Evolutionary conservation across 805 yeast species (phyloP), one percentile per base, ranked within the genome.

Genomic region (Kurtzmaniella cleridarum): DNA sequence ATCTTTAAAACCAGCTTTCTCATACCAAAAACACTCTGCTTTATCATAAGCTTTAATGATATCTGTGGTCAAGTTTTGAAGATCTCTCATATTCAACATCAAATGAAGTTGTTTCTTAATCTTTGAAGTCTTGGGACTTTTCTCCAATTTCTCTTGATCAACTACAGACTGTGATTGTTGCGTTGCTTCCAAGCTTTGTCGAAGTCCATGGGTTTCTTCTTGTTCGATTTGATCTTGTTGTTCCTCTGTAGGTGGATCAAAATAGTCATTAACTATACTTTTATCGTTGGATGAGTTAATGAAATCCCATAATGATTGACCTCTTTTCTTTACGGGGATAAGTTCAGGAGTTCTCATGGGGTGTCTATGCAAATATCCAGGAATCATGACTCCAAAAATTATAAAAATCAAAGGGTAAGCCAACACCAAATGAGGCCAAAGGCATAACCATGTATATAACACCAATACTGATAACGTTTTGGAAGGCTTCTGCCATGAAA

Each of bases 401-500:
- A 85, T 34, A 35, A 66, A 69, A 2, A 82, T 43, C 28, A 82
- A 48, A 0, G 96, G 96, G 26, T 80, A 66, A 1, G 79, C 69
- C 29, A 84, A 57, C 10, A 86, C 63, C 36, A 84, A 58, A 53
- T 79, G 79, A 0, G 96, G 96, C 62, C 84, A 75, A 27, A 81
- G 57, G 49, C 93, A 84, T 1, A 81, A 63, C 43, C 78, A 69
- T 0, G 96, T 81, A 46, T 83, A 80, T 1, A 78, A 44, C 4
- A 81, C 62, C 39, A 87, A 59, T 16, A 66, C 54, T 0, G 82
- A 66, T 4, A 89, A 46, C 0, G 96, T 89, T 44, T 78, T 73
- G 0, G 84, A 67, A 0, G 95, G 90, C 20, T 71, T 67, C 42
- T 79, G 76, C 97, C 97, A 90, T 3, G 85, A 75, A 17, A 86